Evolutionary conservation across 2,329 filamentous ascomycete genomes (phyloP).

Genomic region (Sclerotiophoma versabilis): DNA sequence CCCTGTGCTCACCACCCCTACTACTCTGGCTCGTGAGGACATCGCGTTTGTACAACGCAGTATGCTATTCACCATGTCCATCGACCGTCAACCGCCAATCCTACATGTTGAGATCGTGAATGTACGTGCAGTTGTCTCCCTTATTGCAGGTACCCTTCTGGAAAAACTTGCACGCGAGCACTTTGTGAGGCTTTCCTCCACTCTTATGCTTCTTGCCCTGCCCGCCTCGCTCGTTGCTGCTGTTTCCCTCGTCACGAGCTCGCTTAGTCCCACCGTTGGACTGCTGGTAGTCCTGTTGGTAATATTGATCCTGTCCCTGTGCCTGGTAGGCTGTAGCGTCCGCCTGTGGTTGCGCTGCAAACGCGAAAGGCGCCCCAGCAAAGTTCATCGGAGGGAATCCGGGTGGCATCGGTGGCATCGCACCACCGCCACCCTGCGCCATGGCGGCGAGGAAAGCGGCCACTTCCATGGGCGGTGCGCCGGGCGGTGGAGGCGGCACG

Average conservation of each 20-base stretch:
- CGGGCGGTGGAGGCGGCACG: conserved; percentile 22
- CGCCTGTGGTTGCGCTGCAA: conserved; percentile 23
- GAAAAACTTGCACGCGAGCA: conserved; percentile 70
- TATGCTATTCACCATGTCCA: background rate
- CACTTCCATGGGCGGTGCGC: conserved; percentile 29
- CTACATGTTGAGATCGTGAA: conserved; percentile 61
- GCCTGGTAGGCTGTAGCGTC: conserved; percentile 25
- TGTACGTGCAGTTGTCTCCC: conserved; percentile 76
- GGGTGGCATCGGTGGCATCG: conserved; percentile 29
- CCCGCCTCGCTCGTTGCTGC: conserved; percentile 28
- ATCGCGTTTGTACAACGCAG: background rate
- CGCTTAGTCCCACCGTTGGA: conserved; percentile 47
- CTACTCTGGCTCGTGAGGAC: no score
- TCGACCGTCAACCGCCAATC: background rate
- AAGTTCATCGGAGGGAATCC: conserved; percentile 25
- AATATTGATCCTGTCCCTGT: conserved; percentile 24
- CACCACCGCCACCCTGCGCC: conserved; percentile 6
- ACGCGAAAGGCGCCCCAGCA: conserved; percentile 22
- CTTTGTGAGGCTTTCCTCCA: conserved; percentile 45
- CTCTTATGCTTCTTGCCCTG: conserved; percentile 62
- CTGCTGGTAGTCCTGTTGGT: conserved; percentile 39
- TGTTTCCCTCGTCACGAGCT: conserved; percentile 41
- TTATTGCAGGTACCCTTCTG: conserved; percentile 75
- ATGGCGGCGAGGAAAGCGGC: conserved; percentile 35
- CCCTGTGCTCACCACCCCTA: background rate